A percentile compares a stretch with the other conserved stretches of the same genome.
Conservation (phyloP, 768 basidiomycete genomes). For the Trametes sanguinea region DNA sequence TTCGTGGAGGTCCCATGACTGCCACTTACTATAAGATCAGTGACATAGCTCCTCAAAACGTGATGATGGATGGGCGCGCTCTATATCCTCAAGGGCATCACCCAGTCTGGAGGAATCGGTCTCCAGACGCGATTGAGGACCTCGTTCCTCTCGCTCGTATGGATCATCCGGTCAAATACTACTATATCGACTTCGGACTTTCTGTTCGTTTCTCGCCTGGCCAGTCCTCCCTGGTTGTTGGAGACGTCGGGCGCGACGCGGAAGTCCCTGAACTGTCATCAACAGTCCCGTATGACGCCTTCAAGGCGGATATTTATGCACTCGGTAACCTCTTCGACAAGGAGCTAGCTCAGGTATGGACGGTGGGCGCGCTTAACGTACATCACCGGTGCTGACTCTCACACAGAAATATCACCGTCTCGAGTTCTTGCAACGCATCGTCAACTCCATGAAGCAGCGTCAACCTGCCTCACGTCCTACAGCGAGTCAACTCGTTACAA, state of each 20-base stretch:
- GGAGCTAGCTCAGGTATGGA: conserved; percentile 21
- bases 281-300: conserved; percentile 27
- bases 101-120: conserved; percentile 29
- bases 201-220: conserved; percentile 22
- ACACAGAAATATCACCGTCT: conserved; percentile 11
- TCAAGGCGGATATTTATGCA: conserved; percentile 31
- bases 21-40: neutral
- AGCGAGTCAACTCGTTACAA: neutral
- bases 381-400: too few species aligned
- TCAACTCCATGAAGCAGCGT: conserved; percentile 14
- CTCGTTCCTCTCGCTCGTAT: conserved; percentile 34
- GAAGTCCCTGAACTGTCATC: conserved; percentile 29
- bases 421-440: conserved; percentile 15
- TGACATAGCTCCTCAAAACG: conserved; percentile 22
- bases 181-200: conserved; percentile 28
- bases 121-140: conserved; percentile 37
- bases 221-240: conserved; percentile 17
- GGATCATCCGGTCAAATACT: conserved; percentile 37
- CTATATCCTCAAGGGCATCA: conserved; percentile 26
- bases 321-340: conserved; percentile 29
- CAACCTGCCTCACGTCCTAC: conserved; percentile 12
- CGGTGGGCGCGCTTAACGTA: neutral
- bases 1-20: too few species aligned
- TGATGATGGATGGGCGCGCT: conserved; percentile 27
- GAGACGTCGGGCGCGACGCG: conserved; percentile 26